phyloP scores from a whole-genome alignment of 23 red algal species.

The Pyropia yezoensis region DNA sequence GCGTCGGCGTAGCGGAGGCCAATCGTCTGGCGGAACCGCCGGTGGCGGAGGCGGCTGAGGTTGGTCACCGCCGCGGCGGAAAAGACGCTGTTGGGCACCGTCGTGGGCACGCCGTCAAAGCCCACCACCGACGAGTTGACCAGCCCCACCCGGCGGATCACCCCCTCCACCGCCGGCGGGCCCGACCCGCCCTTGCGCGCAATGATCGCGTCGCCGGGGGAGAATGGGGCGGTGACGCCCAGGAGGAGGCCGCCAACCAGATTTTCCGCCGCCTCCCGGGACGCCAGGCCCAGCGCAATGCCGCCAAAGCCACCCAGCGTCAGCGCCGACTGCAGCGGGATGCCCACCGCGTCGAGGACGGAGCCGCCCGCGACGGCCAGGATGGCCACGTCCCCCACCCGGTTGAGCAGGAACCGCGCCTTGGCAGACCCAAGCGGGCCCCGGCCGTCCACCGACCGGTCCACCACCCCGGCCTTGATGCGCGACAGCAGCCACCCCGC shows the following conservation, averaged over 20 bases:
- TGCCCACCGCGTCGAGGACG: background rate
- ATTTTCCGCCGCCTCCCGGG: slow-evolving; percentile 12
- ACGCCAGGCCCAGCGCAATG: slow-evolving; percentile 3
- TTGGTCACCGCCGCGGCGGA: slow-evolving; percentile 3
- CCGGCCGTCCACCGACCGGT: no score
- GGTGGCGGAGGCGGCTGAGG: background rate
- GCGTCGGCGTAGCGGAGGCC: slow-evolving; percentile 11
- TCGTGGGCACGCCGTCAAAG: slow-evolving; percentile 4
- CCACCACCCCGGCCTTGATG: no score
- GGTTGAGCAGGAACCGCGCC: slow-evolving; percentile 2
- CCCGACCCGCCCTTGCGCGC: no score
- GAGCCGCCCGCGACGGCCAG: background rate
- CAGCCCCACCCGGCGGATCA: slow-evolving; percentile 3
- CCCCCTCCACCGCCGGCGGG: background rate
- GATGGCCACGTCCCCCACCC: background rate
- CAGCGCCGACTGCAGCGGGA: slow-evolving; percentile 13
- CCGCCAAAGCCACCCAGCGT: slow-evolving; percentile 10
- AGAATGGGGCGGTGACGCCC: slow-evolving; percentile 1
- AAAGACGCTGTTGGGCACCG: slow-evolving; percentile 7
- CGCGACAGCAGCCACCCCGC: no score
- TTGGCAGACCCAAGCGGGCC: background rate
- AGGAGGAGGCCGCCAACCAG: slow-evolving; percentile 7
- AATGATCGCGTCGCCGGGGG: slow-evolving; percentile 4
- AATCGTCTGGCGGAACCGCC: background rate
- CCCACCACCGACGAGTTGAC: slow-evolving; percentile 9